A percentile compares a stretch with the other conserved stretches of the same genome.
These are phyloP conservation scores for Hyphopichia burtonii DNA, from an alignment of 1,139 yeast genomes.

Conservation along the genomic window DNA sequence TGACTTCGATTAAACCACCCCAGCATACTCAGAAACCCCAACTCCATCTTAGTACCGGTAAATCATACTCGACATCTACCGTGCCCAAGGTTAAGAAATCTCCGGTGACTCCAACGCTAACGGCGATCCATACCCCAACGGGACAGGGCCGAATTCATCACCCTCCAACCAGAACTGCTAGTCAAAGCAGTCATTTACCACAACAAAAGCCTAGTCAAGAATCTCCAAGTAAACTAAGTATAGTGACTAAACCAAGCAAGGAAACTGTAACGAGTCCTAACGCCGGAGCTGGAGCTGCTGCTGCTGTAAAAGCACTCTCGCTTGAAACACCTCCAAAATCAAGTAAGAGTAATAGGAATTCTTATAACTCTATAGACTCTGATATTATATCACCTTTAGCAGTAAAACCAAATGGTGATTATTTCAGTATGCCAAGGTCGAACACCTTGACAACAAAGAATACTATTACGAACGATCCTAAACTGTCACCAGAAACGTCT, in stretches of 20 bases:
- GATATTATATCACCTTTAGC: neutral
- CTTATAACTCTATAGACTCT: neutral
- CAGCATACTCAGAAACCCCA: neutral
- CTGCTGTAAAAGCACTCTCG: neutral
- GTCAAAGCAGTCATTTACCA: neutral
- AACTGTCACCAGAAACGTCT: neutral
- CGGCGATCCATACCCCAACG: neutral
- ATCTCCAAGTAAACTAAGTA: neutral
- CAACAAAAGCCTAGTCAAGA: neutral
- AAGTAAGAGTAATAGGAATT: neutral
- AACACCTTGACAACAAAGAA: neutral
- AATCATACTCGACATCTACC: neutral
- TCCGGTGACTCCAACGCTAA: neutral
- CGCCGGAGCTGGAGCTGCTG: neutral
- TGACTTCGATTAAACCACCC: conserved; percentile 1
- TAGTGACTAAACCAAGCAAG: neutral
- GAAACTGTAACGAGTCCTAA: neutral
- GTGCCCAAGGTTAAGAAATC: neutral
- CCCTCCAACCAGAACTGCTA: neutral
- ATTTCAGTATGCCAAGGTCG: neutral
- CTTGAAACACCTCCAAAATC: neutral
- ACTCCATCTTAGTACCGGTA: neutral
- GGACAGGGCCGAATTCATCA: neutral
- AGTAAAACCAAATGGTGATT: neutral
- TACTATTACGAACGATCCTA: neutral